Conservation (phyloP, 352 stramenopile species). For the Globisporangium recalcitrans region DNA sequence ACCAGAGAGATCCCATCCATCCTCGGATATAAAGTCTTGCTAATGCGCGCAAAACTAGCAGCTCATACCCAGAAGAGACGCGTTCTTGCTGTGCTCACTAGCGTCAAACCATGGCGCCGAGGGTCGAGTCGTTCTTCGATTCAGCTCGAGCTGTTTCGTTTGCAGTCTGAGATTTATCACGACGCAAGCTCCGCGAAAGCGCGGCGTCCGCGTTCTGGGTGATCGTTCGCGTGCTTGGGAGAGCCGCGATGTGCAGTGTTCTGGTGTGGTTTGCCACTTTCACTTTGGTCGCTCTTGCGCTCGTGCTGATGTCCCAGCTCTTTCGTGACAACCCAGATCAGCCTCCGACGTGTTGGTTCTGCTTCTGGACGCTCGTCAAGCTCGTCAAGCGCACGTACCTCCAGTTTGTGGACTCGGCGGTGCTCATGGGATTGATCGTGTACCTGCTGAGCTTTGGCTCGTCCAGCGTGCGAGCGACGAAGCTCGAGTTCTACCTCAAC, state of each 20-base stretch:
- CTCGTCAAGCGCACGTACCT: neutral
- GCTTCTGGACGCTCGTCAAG: neutral
- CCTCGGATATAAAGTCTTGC: too few relatives aligned
- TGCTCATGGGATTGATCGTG: neutral
- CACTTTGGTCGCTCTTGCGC: slow-evolving; percentile 1
- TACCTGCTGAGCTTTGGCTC: neutral
- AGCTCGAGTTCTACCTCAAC: slow-evolving; percentile 9
- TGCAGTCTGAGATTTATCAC: neutral
- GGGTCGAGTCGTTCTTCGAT: neutral
- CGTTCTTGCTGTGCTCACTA: neutral
- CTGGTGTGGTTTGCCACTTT: slow-evolving; percentile 19
- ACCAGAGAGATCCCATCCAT: too few relatives aligned
- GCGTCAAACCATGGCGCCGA: neutral
- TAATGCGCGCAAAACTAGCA: too few relatives aligned
- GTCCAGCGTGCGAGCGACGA: neutral
- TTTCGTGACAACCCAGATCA: slow-evolving; percentile 10
- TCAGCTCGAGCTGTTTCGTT: neutral
- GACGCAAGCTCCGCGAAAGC: neutral
- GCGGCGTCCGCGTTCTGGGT: neutral
- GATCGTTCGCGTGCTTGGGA: slow-evolving; percentile 10
- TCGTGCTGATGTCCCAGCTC: neutral
- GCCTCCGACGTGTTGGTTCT: slow-evolving; percentile 1
- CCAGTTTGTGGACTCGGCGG: slow-evolving; percentile 8
- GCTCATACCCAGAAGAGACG: neutral
- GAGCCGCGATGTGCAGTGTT: slow-evolving; percentile 15